Evolutionary conservation across 2,329 filamentous ascomycete species (phyloP).

Genomic region (Coleophoma cylindrospora): DNA sequence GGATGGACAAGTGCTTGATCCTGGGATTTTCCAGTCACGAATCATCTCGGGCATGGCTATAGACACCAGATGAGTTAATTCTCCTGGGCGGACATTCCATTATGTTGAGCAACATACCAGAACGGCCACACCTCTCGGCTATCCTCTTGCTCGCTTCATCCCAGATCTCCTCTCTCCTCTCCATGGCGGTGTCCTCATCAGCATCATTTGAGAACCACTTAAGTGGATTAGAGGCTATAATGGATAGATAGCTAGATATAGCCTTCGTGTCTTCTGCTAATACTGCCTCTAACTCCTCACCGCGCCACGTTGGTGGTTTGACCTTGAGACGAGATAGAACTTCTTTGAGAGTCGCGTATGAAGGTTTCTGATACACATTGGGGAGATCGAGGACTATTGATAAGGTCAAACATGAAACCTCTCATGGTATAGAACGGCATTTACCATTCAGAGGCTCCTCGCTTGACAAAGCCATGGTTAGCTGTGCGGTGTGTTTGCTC

Average conservation of each 20-base stretch:
- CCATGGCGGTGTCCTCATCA: slow-evolving; percentile 40
- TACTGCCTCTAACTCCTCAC: slow-evolving; percentile 27
- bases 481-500: too few relatives aligned
- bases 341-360: slow-evolving; percentile 55
- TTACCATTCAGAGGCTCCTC: background rate
- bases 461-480: too few relatives aligned
- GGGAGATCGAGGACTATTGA: slow-evolving; percentile 65
- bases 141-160: slow-evolving; percentile 73
- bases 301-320: slow-evolving; percentile 64
- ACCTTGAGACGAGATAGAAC: slow-evolving; percentile 63
- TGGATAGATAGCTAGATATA: slow-evolving; percentile 62
- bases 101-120: slow-evolving; percentile 36
- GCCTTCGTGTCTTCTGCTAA: slow-evolving; percentile 40
- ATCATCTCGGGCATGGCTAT: slow-evolving; percentile 58
- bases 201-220: slow-evolving; percentile 51
- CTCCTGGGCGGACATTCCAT: too few relatives aligned
- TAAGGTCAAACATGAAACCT: too few relatives aligned
- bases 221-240: slow-evolving; percentile 62
- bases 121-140: slow-evolving; percentile 79
- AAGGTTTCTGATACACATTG: slow-evolving; percentile 75
- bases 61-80: background rate
- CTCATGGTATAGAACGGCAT: background rate
- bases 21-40: slow-evolving; percentile 53
- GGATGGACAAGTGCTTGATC: slow-evolving; percentile 25
- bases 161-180: slow-evolving; percentile 66